A percentile compares a stretch with the other conserved stretches of the same genome.
Conservation (phyloP, 495 filamentous ascomycete genomes). For the Chaetomidium leptoderma region DNA sequence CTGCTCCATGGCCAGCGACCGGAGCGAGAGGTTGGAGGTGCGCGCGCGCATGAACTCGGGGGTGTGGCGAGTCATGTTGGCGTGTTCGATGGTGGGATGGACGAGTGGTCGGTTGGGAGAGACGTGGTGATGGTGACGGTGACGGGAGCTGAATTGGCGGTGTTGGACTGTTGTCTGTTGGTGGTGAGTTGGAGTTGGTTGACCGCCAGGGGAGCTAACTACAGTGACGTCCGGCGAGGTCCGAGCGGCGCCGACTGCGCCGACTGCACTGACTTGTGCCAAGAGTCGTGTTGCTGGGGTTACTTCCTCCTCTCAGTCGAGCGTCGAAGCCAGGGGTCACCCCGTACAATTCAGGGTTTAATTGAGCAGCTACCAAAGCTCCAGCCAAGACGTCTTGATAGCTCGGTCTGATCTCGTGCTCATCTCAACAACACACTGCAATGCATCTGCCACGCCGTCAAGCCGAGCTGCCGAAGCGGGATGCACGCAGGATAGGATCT, state of each 20-base stretch:
- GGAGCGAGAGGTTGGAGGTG: conserved; percentile 40
- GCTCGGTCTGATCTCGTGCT: too few species aligned
- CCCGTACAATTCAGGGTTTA: too few species aligned
- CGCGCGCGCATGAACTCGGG: conserved; percentile 40
- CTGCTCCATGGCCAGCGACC: conserved; percentile 28
- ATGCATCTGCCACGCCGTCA: too few species aligned
- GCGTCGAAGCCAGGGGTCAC: not conserved
- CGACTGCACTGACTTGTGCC: not conserved
- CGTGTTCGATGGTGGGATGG: not conserved
- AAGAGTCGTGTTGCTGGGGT: not conserved
- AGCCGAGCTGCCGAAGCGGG: not conserved
- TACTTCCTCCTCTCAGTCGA: not conserved
- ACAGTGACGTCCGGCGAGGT: not conserved
- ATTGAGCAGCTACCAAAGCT: too few species aligned
- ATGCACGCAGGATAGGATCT: not conserved
- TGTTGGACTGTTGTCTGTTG: not conserved
- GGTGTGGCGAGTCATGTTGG: conserved; percentile 43
- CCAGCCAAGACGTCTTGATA: too few species aligned
- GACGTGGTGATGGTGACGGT: not conserved
- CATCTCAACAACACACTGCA: too few species aligned
- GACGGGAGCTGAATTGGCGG: not conserved
- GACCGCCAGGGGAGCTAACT: not conserved
- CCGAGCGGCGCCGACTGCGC: not conserved
- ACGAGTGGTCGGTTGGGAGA: too few species aligned
- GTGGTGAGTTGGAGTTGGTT: not conserved